Evolutionary conservation across 495 filamentous ascomycete species (phyloP).

Genomic region (Glarea lozoyensis): DNA sequence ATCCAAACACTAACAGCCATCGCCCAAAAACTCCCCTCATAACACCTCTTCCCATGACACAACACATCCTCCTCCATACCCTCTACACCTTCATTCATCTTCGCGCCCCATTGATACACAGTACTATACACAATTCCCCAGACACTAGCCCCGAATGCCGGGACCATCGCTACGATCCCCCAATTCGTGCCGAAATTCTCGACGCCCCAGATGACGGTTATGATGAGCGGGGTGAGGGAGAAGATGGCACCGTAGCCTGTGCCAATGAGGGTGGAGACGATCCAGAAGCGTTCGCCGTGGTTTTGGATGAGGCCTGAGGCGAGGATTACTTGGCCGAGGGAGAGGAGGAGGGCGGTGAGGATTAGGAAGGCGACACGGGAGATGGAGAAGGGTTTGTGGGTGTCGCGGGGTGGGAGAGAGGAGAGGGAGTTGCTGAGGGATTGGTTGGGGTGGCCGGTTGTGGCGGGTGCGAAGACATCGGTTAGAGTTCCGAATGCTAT

Average conservation of each 20-base stretch:
- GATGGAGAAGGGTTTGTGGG: slow-evolving; percentile 38
- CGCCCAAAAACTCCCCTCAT: slow-evolving; percentile 68
- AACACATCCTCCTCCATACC: slow-evolving; percentile 36
- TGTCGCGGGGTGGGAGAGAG: slow-evolving; percentile 18
- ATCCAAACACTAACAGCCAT: slow-evolving; percentile 70
- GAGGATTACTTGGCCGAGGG: slow-evolving; percentile 65
- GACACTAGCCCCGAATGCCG: slow-evolving; percentile 71
- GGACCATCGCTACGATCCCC: slow-evolving; percentile 87
- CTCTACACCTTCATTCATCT: slow-evolving; percentile 19
- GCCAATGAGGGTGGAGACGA: slow-evolving; percentile 72
- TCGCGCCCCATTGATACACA: slow-evolving; percentile 62
- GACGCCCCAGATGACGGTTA: slow-evolving; percentile 92
- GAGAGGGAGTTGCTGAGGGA: slow-evolving; percentile 16
- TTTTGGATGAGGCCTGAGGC: slow-evolving; percentile 60
- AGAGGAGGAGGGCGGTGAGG: slow-evolving; percentile 62
- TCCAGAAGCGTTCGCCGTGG: slow-evolving; percentile 62
- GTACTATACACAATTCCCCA: slow-evolving; percentile 79
- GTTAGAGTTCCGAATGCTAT: slow-evolving; percentile 77
- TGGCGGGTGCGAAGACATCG: slow-evolving; percentile 73
- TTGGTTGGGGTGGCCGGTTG: slow-evolving; percentile 25
- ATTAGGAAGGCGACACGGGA: slow-evolving; percentile 78
- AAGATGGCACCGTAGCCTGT: slow-evolving; percentile 91
- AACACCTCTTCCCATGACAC: slow-evolving; percentile 73
- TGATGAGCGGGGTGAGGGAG: slow-evolving; percentile 79
- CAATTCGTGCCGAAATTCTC: slow-evolving; percentile 99